These are phyloP conservation scores for Micromonas pusilla DNA, from an alignment of 139 green algal genomes.

Conservation along the genomic window DNA sequence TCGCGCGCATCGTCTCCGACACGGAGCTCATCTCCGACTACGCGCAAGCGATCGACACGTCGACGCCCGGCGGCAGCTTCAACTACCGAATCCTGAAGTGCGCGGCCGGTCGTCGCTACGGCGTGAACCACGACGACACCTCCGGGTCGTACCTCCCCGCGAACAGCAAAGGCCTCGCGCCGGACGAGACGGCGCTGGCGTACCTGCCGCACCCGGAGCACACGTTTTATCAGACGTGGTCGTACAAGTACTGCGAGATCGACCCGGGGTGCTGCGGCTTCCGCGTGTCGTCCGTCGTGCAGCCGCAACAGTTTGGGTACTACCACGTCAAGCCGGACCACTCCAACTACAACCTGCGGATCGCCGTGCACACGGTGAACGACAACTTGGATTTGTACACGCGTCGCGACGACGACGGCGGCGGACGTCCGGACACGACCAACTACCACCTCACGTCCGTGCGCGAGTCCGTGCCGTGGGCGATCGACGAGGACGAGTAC, in stretches of 20 bases:
- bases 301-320: conserved; percentile 29
- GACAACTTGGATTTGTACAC: conserved; percentile 35
- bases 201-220: conserved; percentile 23
- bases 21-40: conserved; percentile 13
- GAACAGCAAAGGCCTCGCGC: conserved; percentile 9
- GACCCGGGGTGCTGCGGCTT: conserved; percentile 35
- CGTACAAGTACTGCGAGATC: conserved; percentile 33
- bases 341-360: conserved; percentile 30
- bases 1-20: conserved; percentile 16
- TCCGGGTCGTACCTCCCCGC: not conserved
- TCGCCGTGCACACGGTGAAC: conserved; percentile 31
- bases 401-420: conserved; percentile 4
- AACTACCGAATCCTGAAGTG: conserved; percentile 29
- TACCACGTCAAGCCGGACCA: conserved; percentile 33
- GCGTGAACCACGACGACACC: not conserved
- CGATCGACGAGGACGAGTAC: conserved; percentile 34
- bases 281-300: conserved; percentile 19
- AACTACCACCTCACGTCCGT: conserved; percentile 29
- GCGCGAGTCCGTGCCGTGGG: conserved; percentile 31
- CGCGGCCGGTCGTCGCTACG: conserved; percentile 8
- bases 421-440: conserved; percentile 4
- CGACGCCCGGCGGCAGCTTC: too few relatives aligned
- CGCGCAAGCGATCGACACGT: not conserved
- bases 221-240: conserved; percentile 28
- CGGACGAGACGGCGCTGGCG: conserved; percentile 12